Evolutionary conservation across 83 land plant species (phyloP).

Genomic region (Picea abies): DNA sequence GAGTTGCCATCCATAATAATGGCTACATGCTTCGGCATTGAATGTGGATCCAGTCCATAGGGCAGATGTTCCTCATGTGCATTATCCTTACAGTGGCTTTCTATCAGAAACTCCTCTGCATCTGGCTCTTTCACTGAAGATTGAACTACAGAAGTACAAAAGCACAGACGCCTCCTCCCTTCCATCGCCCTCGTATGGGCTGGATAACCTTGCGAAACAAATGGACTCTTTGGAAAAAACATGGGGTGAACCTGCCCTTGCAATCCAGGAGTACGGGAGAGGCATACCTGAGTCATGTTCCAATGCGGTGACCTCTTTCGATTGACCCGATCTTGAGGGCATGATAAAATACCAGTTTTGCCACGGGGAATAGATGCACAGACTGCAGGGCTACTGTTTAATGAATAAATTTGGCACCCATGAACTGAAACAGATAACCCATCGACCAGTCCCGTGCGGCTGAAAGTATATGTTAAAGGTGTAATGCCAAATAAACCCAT

Average conservation of each 20-base stretch:
- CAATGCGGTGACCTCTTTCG: background rate
- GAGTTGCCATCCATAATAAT: conserved; percentile 86
- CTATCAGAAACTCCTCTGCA: background rate
- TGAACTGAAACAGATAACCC: background rate
- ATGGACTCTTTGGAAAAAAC: background rate
- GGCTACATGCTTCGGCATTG: conserved; percentile 78
- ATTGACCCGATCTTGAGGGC: background rate
- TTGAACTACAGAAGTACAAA: background rate
- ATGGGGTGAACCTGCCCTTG: conserved; percentile 4
- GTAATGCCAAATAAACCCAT: background rate
- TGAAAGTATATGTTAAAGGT: background rate
- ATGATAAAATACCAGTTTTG: background rate
- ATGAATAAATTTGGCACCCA: background rate
- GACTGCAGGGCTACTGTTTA: background rate
- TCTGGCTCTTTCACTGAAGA: background rate
- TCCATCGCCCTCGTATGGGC: background rate
- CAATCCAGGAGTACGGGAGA: conserved; percentile 3
- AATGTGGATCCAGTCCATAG: conserved; percentile 24
- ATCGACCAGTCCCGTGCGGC: background rate
- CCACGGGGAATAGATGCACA: too few relatives aligned
- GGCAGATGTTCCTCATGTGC: conserved; percentile 31
- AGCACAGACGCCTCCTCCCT: background rate
- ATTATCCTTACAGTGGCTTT: background rate
- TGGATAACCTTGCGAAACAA: background rate
- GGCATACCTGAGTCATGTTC: background rate